Evolutionary conservation across 1,139 yeast species (phyloP).

Genomic region (Blastobotrys malaysiensis): DNA sequence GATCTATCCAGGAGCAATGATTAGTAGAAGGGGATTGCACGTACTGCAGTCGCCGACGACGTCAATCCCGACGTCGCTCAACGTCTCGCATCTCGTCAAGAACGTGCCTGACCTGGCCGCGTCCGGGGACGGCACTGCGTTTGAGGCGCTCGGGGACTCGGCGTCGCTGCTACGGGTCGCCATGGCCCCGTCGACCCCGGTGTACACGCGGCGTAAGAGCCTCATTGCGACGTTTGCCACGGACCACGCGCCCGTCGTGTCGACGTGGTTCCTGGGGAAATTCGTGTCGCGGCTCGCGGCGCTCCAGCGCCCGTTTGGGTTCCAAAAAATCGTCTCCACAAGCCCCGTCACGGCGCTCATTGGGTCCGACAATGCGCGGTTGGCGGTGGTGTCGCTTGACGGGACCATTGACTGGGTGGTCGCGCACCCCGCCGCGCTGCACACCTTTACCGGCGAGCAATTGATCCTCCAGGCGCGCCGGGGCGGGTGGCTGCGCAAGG

Average conservation of each 20-base stretch:
- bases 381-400: conserved; percentile 35
- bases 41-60: conserved; percentile 18
- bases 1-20: not conserved
- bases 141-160: conserved; percentile 38
- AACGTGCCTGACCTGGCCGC: conserved; percentile 13
- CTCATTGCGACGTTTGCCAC: conserved; percentile 39
- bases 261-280: conserved; percentile 15
- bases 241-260: conserved; percentile 14
- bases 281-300: conserved; percentile 14
- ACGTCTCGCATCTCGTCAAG: conserved; percentile 16
- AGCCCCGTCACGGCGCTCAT: conserved; percentile 19
- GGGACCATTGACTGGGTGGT: conserved; percentile 37
- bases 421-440: conserved; percentile 21
- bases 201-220: conserved; percentile 41
- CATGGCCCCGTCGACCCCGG: conserved; percentile 45
- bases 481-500: conserved; percentile 17
- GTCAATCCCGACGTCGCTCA: conserved; percentile 17
- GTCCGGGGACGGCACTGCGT: not conserved
- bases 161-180: conserved; percentile 41
- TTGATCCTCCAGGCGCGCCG: conserved; percentile 24
- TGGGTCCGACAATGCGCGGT: conserved; percentile 16
- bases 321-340: conserved; percentile 17
- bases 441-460: conserved; percentile 29
- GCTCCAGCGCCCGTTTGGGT: conserved; percentile 16
- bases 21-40: conserved; percentile 11